These are phyloP conservation scores for Alternaria infectoria DNA, from an alignment of 2,329 filamentous ascomycete species.

Conservation along the genomic window DNA sequence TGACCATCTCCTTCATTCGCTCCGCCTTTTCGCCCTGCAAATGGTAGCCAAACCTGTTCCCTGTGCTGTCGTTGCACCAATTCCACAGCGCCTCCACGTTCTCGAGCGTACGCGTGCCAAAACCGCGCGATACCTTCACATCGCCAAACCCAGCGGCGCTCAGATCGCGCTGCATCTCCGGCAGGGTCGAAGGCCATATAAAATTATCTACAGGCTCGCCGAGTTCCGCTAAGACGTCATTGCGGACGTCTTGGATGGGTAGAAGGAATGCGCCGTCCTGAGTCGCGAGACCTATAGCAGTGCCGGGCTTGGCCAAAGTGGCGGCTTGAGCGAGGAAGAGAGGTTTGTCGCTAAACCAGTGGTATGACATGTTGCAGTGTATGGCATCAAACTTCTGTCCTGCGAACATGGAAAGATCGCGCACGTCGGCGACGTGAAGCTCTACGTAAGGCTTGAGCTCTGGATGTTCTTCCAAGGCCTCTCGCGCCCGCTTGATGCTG, in stretches of 20 bases:
- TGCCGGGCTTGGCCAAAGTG: neutral
- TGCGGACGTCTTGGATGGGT: neutral
- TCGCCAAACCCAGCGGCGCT: neutral
- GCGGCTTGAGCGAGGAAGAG: neutral
- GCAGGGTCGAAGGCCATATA: neutral
- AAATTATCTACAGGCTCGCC: neutral
- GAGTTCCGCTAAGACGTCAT: neutral
- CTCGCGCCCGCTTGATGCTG: neutral
- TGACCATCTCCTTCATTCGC: neutral
- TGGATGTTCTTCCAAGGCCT: neutral
- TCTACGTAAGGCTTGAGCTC: neutral
- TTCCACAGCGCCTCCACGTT: neutral
- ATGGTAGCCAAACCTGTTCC: neutral
- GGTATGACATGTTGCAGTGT: neutral
- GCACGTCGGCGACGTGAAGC: neutral
- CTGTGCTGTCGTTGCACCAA: neutral
- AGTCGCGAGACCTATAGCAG: neutral
- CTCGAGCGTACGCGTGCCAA: neutral
- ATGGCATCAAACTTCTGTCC: neutral
- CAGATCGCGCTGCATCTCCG: neutral
- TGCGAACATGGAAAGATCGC: neutral
- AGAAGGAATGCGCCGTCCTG: neutral
- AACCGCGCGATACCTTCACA: neutral
- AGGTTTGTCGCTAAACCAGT: neutral
- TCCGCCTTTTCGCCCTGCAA: neutral